A percentile compares a stretch with the other conserved stretches of the same genome.
Conservation (phyloP, 2,329 filamentous ascomycete genomes). For the Hawksworthiomyces lignivorus region DNA sequence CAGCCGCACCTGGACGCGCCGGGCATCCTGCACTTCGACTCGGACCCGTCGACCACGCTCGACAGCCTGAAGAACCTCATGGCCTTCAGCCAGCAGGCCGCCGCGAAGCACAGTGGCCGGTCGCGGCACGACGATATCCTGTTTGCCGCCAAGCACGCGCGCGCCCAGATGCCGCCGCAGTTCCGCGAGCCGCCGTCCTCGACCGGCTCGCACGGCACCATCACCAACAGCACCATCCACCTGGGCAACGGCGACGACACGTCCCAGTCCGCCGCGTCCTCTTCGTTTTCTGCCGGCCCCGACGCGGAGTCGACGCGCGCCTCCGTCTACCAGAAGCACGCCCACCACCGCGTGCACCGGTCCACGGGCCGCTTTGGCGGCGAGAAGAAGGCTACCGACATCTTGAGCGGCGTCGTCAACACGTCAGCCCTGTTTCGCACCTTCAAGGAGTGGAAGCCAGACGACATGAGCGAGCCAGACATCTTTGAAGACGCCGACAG, state of each 20-base stretch:
- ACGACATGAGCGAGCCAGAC: constrained; percentile 4
- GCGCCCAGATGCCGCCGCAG: constrained; percentile 12
- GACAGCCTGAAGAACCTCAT: constrained; percentile 16
- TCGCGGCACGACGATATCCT: constrained; percentile 31
- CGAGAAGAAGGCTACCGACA: constrained; percentile 6
- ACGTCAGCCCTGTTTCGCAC: constrained; percentile 17
- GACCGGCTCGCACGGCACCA: constrained; percentile 17
- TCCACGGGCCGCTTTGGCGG: constrained; percentile 15
- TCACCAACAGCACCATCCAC: constrained; percentile 14
- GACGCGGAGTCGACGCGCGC: constrained; percentile 18
- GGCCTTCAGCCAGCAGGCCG: constrained; percentile 13
- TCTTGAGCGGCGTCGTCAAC: constrained; percentile 14
- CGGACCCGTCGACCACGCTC: constrained; percentile 14
- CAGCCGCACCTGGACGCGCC: neutral
- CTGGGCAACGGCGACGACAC: constrained; percentile 6
- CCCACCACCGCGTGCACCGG: constrained; percentile 12
- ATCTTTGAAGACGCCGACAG: constrained; percentile 5
- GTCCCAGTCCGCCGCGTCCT: constrained; percentile 4
- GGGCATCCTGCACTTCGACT: constrained; percentile 12
- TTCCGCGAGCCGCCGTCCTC: constrained; percentile 18
- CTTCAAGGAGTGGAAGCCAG: constrained; percentile 17
- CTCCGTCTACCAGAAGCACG: constrained; percentile 10
- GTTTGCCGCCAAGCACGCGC: constrained; percentile 13
- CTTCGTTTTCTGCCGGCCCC: constrained; percentile 13
- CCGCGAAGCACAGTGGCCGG: too few relatives aligned